Conservation (phyloP, 2,329 filamentous ascomycete genomes). For the Xylaria sp. region DNA sequence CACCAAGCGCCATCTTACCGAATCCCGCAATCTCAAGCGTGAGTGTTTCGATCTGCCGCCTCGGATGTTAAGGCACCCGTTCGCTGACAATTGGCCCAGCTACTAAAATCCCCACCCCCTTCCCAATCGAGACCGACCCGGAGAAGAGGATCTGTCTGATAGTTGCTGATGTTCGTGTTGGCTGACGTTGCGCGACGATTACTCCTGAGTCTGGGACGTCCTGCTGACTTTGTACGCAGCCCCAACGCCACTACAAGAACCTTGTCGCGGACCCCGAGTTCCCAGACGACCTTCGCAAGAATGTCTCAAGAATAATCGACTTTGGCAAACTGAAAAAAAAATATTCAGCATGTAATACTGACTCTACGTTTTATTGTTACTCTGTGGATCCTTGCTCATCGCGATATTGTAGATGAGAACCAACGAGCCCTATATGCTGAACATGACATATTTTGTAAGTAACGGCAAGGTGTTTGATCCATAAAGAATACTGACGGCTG, state of each 20-base stretch:
- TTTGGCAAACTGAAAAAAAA: conserved; percentile 82
- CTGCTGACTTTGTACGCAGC: conserved; percentile 45
- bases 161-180: conserved; percentile 66
- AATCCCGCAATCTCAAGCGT: conserved; percentile 64
- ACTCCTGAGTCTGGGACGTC: neutral
- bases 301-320: conserved; percentile 82
- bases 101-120: conserved; percentile 80
- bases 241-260: conserved; percentile 77
- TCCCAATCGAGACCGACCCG: conserved; percentile 75
- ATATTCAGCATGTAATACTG: conserved; percentile 74
- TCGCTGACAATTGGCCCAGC: conserved; percentile 68
- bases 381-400: conserved; percentile 16
- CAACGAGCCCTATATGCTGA: conserved; percentile 84
- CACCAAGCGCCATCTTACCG: conserved; percentile 73
- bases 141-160: conserved; percentile 77
- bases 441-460: conserved; percentile 81
- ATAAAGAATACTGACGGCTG: conserved; percentile 3
- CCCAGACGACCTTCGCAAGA: conserved; percentile 72
- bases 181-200: neutral
- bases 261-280: conserved; percentile 79
- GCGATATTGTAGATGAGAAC: conserved; percentile 67
- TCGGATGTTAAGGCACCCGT: neutral
- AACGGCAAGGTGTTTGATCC: neutral
- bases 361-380: neutral
- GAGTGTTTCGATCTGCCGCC: neutral